Evolutionary conservation across 495 filamentous ascomycete genomes (phyloP), one percentile per base, ranked within the genome.

Genomic region (Emericellopsis terricola): DNA sequence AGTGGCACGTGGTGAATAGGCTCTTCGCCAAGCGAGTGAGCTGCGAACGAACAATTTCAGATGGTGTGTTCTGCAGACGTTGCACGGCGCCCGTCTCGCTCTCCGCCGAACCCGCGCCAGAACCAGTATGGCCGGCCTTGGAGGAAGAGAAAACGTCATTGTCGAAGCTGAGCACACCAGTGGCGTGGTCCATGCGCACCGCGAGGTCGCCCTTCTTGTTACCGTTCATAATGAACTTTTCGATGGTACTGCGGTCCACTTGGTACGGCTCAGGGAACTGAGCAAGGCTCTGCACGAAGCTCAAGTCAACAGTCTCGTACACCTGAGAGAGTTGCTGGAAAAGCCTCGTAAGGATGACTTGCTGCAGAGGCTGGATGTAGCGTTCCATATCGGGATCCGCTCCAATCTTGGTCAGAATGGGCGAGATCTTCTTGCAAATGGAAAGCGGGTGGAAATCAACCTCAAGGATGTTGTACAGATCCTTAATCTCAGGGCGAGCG

Each of bases 221-320:
- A 39, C 89, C 89, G 58, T 97, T 97, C 89, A 97, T 97, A 68
- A 97, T 94, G 69, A 97, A 97, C 62, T 97, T 97, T 63, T 97
- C 89, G 38, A 97, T 93, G 41, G 81, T 92, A 43, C 73, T 76
- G 26, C 80, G 77, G 41, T 69, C 78, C 43, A 96, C 84, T 60
- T 94, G 79, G 73, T 91, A 96, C 16, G 89, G 87, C 45, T 92
- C 85, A 19, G 89, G 89, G 66, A 97, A 97, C 52, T 89, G 72
- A 37, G 89, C 89, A 19, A 96, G 77, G 46, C 83, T 74, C 47
- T 94, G 78, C 20, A 97, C 87, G 48, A 94, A 94, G 41, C 74
- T 73, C 29, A 97, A 76, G 56, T 94, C 81, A 32, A 97, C 87
- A 33, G 87, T 93, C 57, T 96, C 91, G 60, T 97, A 97, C 34